Base-by-base conservation (phyloP, 2,329 filamentous ascomycete species). In the Colletotrichum aenigma region DNA sequence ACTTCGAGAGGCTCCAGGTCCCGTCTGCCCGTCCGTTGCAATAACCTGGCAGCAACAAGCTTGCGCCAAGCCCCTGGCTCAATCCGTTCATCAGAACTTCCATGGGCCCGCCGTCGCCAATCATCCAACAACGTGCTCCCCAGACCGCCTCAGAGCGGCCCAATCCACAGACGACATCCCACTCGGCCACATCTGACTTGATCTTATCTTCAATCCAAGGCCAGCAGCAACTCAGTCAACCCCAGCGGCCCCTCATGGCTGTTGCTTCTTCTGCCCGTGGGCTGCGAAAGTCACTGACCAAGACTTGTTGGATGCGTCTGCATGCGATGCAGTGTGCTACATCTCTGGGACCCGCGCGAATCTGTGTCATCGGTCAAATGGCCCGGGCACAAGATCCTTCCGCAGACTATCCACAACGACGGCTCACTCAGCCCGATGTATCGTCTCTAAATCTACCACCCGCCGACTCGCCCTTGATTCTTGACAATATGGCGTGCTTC, bases 121-220 rank as follows among this genome's bases (percentile, higher is more conserved):
- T 78, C 76, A 78, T 77, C 66, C 69, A 38, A 56, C 76, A 78
- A 78, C 76, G 76, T 78, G 76, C 71, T 72, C 67, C 60, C 34
- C 69, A 76, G 74, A 77, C 69, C 73, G 68, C 73, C 71, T 76
- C 71, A 24, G 48, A 66, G 61, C 66, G 32, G 58, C 52, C 74
- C 66, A 75, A 64, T 71, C 65, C 48, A 62, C 28, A 55, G 52
- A 75, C 61, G 36, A 61, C 61, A 43, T 48, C 26, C 70, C 56
- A 61, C 67, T 12, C 48, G 34, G 28, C 21, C 30, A 36, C 32
- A 52, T 60, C 43, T 65, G 24, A 28, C 34, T 18, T 32, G 32
- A 38, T 67, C 24, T 58, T 30, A 30, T 48, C 32, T 34, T 75
- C 30, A 21, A 64, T 28, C 48, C 48, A 66, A 36, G 52, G 36